A percentile compares a stretch with the other conserved stretches of the same genome.
These are phyloP conservation scores for Backusella psychrophila DNA, from an alignment of 192 early-diverging fungal genomes.

Conservation along the genomic window DNA sequence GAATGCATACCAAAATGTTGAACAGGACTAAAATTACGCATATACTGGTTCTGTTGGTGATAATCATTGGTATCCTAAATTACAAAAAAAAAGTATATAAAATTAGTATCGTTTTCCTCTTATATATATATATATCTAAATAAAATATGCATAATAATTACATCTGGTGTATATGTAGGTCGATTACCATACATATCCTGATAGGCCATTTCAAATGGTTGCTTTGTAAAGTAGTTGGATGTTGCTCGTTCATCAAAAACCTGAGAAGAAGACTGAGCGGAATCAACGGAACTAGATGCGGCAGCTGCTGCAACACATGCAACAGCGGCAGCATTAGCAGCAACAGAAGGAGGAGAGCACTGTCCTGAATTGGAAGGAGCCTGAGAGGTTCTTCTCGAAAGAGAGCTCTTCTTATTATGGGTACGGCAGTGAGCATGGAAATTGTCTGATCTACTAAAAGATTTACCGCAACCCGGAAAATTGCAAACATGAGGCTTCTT, in stretches of 20 bases:
- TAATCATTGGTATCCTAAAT: constrained; percentile 10
- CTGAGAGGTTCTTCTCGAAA: constrained; percentile 15
- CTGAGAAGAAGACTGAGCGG: not conserved
- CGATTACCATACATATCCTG: constrained; percentile 22
- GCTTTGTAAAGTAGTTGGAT: not conserved
- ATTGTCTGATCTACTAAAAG: constrained; percentile 76
- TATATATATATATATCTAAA: constrained; percentile 12
- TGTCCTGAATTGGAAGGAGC: constrained; percentile 18
- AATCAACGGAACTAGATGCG: constrained; percentile 5
- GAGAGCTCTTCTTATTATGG: constrained; percentile 63
- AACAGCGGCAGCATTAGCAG: not conserved
- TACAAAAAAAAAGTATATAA: constrained; percentile 17
- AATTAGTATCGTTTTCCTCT: not conserved
- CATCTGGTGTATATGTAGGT: constrained; percentile 15
- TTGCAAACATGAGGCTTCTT: constrained; percentile 69
- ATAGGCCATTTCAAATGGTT: constrained; percentile 13
- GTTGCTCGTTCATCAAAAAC: constrained; percentile 2
- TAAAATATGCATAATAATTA: not conserved
- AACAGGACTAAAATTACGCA: constrained; percentile 9
- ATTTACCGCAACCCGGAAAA: constrained; percentile 73
- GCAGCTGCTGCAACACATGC: not conserved
- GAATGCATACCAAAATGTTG: constrained; percentile 6
- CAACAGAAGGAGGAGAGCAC: not conserved
- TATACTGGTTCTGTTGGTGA: constrained; percentile 7
- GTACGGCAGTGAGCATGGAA: constrained; percentile 74